Percentiles rank a stretch among this genome's conserved stretches.
These are phyloP conservation scores for Podospora pseudopauciseta DNA, from an alignment of 495 filamentous ascomycete genomes.

Conservation along the genomic window DNA sequence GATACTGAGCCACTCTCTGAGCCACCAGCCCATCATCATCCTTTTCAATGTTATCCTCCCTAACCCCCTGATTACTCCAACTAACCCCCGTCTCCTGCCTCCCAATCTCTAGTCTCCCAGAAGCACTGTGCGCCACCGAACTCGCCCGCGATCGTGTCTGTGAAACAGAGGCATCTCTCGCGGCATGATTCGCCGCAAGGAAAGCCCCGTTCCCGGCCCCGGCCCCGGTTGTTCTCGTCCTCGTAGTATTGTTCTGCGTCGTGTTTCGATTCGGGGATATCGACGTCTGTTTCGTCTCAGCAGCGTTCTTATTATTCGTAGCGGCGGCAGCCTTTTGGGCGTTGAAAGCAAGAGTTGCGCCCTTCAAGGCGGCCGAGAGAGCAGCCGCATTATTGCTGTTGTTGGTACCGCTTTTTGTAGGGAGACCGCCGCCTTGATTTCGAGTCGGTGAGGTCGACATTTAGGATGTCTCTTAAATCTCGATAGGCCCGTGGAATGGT, in stretches of 20 bases:
- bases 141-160: not conserved
- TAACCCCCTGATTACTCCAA: constrained; percentile 6
- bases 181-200: constrained; percentile 44
- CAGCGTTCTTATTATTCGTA: not conserved
- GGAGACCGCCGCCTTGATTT: constrained; percentile 1
- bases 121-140: not conserved
- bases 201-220: constrained; percentile 42
- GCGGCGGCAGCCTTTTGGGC: constrained; percentile 14
- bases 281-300: not conserved
- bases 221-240: constrained; percentile 16
- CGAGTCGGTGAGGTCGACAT: constrained; percentile 1
- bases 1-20: constrained; percentile 18
- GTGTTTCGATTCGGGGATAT: constrained; percentile 19
- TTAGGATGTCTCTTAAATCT: not conserved
- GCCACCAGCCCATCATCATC: constrained; percentile 8
- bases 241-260: constrained; percentile 8
- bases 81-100: constrained; percentile 20
- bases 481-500: not conserved
- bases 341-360: constrained; percentile 47
- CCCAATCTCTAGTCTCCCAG: not conserved
- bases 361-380: constrained; percentile 41
- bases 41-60: not conserved
- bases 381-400: constrained; percentile 16
- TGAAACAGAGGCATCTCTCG: constrained; percentile 18
- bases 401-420: not conserved